phyloP scores from a whole-genome alignment of 345 rosid genomes.

The Camelina sativa region DNA sequence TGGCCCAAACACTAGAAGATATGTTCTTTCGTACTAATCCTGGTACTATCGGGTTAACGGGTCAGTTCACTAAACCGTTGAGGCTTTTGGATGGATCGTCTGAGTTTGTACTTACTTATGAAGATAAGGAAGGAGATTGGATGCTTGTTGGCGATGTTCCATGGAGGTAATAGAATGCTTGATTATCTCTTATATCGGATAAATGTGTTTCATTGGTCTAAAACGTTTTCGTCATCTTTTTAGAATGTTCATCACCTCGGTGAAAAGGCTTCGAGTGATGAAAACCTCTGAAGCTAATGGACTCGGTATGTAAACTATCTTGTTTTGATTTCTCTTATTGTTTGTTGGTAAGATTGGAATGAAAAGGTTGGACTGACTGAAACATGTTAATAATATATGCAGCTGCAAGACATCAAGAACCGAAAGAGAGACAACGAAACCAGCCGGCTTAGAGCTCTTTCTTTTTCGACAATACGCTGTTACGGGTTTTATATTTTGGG shows the following conservation, averaged over 20 bases:
- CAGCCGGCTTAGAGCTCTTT: conserved; percentile 54
- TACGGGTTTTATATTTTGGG: conserved; percentile 24
- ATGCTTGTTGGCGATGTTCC: conserved; percentile 99
- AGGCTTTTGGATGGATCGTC: conserved; percentile 82
- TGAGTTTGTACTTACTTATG: conserved; percentile 86
- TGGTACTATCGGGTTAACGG: conserved; percentile 42
- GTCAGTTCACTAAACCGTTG: conserved; percentile 46
- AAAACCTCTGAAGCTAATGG: conserved; percentile 87
- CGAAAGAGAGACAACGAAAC: conserved; percentile 60
- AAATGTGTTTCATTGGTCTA: conserved; percentile 3
- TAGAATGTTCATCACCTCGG: conserved; percentile 83
- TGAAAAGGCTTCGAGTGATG: conserved; percentile 88
- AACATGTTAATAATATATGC: conserved; percentile 38
- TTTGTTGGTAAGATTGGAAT: background rate
- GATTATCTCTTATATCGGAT: background rate
- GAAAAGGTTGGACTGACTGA: background rate
- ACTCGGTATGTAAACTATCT: conserved; percentile 57
- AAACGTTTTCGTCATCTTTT: conserved; percentile 8
- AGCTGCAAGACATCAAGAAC: conserved; percentile 73
- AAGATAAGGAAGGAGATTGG: conserved; percentile 97
- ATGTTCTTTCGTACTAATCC: conserved; percentile 71
- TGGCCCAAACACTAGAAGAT: conserved; percentile 70
- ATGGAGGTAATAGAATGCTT: conserved; percentile 67
- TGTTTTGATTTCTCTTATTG: background rate
- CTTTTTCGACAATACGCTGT: background rate